Base-by-base conservation (phyloP, 495 filamentous ascomycete genomes). In the Extremus antarcticus region DNA sequence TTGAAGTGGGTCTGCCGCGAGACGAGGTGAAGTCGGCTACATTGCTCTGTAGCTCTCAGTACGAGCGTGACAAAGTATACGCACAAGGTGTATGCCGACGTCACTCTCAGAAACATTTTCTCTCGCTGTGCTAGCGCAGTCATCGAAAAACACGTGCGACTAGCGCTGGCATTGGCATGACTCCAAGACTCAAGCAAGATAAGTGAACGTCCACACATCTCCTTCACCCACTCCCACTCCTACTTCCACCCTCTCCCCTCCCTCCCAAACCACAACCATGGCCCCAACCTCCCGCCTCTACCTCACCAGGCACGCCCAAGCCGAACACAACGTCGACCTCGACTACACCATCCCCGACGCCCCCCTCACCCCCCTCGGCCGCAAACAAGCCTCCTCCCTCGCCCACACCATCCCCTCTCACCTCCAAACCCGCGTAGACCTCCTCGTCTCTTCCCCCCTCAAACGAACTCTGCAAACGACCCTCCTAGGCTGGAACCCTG, bases 261-360 rank as follows among this genome's bases (percentile, higher is more conserved):
- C 29, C 7, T 35, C 29, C 29, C 4, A 35, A 51, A 50, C 2
- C 15, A 60, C 56, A 51, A 50, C 2, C 15, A 60, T 60, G 57
- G 57, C 57, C 3, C 57, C 57, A 21, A 8, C 51, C 52, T 47
- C 38, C 40, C 47, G 53, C 9, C 55, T 60, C n/a, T 57, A 54
- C 48, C 41, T 60, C 43, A 56, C 53, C 8, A 45, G 57, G 7
- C 57, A 60, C 38, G 57, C 57, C 0, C 57, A 60, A 25, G 57
- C 57, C n/a, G 57, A 60, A 47, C 53, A 60, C 49, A 60, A 55
- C 24, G 57, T 60, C 1, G 53, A 55, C 25, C 32, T 55, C 13
- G 57, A 60, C 49, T 60, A 55, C 24, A 60, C 25, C 53, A 60
- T 61, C 21, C 59, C n/a, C 50, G 59, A 61, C 48, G 59, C 59